phyloP scores from a whole-genome alignment of 768 basidiomycete species.

The Lactifluus volemus region DNA sequence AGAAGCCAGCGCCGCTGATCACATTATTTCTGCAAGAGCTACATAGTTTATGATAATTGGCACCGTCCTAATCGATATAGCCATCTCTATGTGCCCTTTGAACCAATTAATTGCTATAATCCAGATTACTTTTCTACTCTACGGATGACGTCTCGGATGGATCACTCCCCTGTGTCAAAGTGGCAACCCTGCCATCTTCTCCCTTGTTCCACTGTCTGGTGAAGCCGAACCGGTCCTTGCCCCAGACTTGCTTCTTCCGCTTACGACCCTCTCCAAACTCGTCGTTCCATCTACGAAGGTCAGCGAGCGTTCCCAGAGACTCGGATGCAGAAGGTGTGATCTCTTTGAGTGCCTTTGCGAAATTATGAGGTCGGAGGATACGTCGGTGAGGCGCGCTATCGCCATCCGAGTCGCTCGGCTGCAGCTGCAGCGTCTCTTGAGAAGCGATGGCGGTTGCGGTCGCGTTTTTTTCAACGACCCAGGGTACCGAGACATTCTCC shows the following conservation, averaged over 20 bases:
- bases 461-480: constrained; percentile 33
- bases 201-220: constrained; percentile 35
- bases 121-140: background rate
- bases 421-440: background rate
- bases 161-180: constrained; percentile 18
- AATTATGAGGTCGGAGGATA: constrained; percentile 51
- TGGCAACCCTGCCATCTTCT: constrained; percentile 40
- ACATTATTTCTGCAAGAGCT: background rate
- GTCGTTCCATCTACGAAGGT: constrained; percentile 84
- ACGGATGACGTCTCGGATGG: constrained; percentile 6
- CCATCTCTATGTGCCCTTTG: background rate
- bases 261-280: constrained; percentile 84
- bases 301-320: constrained; percentile 60
- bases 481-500: constrained; percentile 73
- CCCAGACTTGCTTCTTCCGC: constrained; percentile 70
- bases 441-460: background rate
- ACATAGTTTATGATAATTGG: background rate
- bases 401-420: background rate
- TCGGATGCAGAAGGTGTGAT: constrained; percentile 89
- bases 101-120: background rate
- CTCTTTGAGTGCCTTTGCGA: constrained; percentile 77
- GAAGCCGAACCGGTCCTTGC: constrained; percentile 85
- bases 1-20: constrained; percentile 9
- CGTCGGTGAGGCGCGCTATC: constrained; percentile 23
- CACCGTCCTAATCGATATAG: background rate